Evolutionary conservation across 495 filamentous ascomycete species (phyloP), one percentile per base, ranked within the genome.

Genomic region (Annulohypoxylon stygium): DNA sequence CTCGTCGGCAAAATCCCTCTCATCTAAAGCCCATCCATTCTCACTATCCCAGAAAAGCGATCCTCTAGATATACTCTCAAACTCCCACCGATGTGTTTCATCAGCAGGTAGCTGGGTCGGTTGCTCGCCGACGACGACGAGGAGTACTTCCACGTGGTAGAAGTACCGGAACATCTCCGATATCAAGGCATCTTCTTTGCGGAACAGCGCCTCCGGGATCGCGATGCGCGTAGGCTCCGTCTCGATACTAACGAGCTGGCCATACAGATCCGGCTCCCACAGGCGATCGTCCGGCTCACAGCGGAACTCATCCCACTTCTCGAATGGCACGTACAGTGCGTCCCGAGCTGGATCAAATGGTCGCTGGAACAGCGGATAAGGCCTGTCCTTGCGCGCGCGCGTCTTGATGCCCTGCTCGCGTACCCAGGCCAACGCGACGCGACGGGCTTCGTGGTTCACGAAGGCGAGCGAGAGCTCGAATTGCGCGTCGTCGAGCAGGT

Each of bases 401-500:
- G 36, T 36, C 25, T 58, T 34, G 14, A 58, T 36, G 6, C 53
- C 63, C 34, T 55, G 33, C 41, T 66, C 8, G 39, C 16, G 63
- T 4, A 23, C 16, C 63, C 63, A 66, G 12, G 8, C 0, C 5
- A 58, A 39, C 2, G 53, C 51, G 26, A 50, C 23, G 26, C 11
- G 1, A n/a, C 51, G 63, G 30, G 63, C 51, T 26, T 66, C 63
- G 11, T 11, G 39, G 39, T 16, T 58, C 26, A 58, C 63, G 39
- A 45, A 37, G 37, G 41, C 26, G 2, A 66, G 12, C 14, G 51
- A 51, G 9, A 66, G n/a, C 7, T 66, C 26, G 6, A 66, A 57
- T 7, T 48, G 39, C n/a, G 14, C 25, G 7, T 65, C 62, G 12
- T 66, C 30, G 8, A 66, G 20, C 8, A 37, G 9, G 0, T 48